Conservation (phyloP, 345 rosid species). For the Stellera chamaejasme region DNA sequence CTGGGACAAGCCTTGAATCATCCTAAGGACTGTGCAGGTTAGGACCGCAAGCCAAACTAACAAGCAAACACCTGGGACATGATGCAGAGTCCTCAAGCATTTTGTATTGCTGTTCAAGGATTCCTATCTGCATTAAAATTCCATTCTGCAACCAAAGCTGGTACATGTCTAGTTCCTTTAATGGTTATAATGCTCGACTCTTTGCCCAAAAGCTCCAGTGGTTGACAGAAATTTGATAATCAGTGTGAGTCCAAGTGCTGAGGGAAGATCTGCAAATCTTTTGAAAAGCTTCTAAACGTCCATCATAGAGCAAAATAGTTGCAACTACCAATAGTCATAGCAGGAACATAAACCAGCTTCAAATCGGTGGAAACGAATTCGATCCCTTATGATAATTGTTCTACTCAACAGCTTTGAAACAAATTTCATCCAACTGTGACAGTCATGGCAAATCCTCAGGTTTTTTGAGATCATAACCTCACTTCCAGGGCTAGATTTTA, state of each 20-base stretch:
- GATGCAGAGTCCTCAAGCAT: too few relatives aligned
- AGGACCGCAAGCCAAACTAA: too few relatives aligned
- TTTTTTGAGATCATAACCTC: conserved; percentile 65
- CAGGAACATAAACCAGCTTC: conserved; percentile 76
- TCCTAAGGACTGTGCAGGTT: too few relatives aligned
- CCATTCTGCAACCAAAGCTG: background rate
- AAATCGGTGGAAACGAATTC: conserved; percentile 73
- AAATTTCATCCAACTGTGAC: conserved; percentile 68
- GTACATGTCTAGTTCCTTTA: background rate
- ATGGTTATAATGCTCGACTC: background rate
- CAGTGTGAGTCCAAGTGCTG: background rate
- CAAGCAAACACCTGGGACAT: too few relatives aligned
- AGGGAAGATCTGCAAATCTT: too few relatives aligned
- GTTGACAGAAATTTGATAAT: background rate
- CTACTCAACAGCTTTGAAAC: conserved; percentile 52
- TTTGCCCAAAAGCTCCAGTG: background rate
- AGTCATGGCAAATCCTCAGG: conserved; percentile 69
- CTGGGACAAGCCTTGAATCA: too few relatives aligned
- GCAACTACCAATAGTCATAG: conserved; percentile 56
- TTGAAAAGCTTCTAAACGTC: too few relatives aligned
- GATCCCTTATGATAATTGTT: conserved; percentile 64
- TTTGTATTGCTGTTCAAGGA: too few relatives aligned
- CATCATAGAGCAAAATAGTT: background rate
- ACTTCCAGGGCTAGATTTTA: conserved; percentile 63
- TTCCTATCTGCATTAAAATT: background rate